Conservation (phyloP, 306 rosid species). For the Oemleria cerasiformis region DNA sequence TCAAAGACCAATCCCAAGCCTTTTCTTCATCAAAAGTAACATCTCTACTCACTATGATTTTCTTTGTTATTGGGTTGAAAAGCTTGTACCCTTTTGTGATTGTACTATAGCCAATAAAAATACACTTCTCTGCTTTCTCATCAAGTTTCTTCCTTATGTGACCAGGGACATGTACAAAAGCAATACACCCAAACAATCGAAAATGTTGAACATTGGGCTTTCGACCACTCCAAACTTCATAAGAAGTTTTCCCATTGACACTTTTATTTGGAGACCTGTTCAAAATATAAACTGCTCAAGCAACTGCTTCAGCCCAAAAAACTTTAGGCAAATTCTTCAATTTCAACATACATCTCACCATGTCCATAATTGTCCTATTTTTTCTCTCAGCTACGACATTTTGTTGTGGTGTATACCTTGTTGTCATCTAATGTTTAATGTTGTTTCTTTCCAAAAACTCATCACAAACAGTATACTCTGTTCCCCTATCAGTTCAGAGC, state of each 20-base stretch:
- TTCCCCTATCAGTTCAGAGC: not conserved
- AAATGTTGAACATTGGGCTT: not conserved
- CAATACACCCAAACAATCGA: not conserved
- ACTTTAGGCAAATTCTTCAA: too few relatives aligned
- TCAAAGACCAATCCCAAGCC: not conserved
- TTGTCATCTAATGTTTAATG: not conserved
- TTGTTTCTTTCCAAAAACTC: not conserved
- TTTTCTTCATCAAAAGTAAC: not conserved
- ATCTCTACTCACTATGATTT: not conserved
- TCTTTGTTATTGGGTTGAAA: not conserved
- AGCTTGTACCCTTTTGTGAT: not conserved
- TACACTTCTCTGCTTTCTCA: not conserved
- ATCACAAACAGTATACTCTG: not conserved
- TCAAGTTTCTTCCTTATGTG: not conserved
- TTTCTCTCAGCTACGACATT: not conserved
- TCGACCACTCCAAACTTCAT: not conserved
- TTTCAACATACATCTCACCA: too few relatives aligned
- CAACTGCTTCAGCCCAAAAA: too few relatives aligned
- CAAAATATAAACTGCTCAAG: too few relatives aligned
- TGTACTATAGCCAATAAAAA: not conserved
- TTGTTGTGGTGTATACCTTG: not conserved
- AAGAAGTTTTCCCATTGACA: too few relatives aligned
- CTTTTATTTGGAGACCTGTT: too few relatives aligned
- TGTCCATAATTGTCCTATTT: not conserved
- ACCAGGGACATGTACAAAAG: not conserved